Conservation (phyloP, 2,329 filamentous ascomycete species). For the Cucurbitaria berberidis region DNA sequence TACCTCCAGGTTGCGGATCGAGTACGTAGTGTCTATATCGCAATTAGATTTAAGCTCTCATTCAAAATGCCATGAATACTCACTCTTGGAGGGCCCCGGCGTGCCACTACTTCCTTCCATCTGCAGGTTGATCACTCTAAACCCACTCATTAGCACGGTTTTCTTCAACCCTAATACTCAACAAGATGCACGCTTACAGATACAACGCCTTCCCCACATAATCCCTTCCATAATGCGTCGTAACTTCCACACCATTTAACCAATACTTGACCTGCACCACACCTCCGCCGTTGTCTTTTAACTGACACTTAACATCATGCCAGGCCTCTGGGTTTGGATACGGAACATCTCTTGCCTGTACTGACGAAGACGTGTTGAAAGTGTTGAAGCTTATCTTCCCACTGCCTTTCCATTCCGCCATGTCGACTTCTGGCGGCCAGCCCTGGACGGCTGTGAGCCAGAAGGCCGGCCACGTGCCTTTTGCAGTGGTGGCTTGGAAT, state of each 20-base stretch:
- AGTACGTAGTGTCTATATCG: constrained; percentile 28
- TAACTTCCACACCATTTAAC: constrained; percentile 58
- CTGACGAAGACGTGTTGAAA: constrained; percentile 62
- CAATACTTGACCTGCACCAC: constrained; percentile 63
- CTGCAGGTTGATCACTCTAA: constrained; percentile 40
- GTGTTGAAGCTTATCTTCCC: constrained; percentile 65
- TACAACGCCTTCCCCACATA: constrained; percentile 53
- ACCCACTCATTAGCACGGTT: background rate
- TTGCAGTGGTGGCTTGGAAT: constrained; percentile 48
- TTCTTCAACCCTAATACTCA: background rate
- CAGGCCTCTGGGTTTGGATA: constrained; percentile 57
- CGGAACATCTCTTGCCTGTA: constrained; percentile 56
- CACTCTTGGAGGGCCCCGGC: constrained; percentile 32
- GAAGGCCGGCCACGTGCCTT: constrained; percentile 63
- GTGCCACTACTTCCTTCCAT: constrained; percentile 41
- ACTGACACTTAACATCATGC: constrained; percentile 59
- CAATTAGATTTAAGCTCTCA: background rate
- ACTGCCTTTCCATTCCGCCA: constrained; percentile 66
- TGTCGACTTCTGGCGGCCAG: constrained; percentile 66
- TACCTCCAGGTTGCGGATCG: constrained; percentile 31
- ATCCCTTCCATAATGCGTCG: constrained; percentile 58
- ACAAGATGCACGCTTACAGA: constrained; percentile 24
- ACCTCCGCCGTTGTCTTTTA: constrained; percentile 56
- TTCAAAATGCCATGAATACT: background rate
- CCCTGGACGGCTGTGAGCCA: constrained; percentile 62